Percentiles rank a stretch among this genome's conserved stretches.
Conservation (phyloP, 176 grass and related monocot genomes). For the Alloteropsis semialata region DNA sequence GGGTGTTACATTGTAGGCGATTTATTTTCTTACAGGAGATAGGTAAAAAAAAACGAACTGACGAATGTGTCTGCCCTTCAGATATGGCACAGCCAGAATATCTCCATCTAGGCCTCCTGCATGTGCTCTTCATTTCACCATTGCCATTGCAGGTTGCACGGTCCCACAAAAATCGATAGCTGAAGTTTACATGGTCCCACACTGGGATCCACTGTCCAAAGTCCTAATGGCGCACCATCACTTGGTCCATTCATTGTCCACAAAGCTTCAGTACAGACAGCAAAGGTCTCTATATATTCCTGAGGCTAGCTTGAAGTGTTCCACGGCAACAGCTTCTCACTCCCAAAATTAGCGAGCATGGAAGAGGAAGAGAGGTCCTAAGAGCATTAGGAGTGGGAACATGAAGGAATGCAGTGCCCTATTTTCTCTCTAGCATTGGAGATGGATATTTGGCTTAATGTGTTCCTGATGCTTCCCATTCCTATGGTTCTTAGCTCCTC, state of each 20-base stretch:
- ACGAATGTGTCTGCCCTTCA: neutral
- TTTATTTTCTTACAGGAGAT: neutral
- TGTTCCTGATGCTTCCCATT: constrained; percentile 37
- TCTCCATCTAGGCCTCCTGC: neutral
- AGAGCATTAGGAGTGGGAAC: constrained; percentile 19
- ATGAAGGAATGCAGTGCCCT: constrained; percentile 17
- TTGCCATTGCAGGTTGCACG: neutral
- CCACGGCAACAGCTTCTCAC: neutral
- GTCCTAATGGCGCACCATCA: neutral
- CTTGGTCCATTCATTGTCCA: neutral
- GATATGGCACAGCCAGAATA: neutral
- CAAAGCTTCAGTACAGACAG: neutral
- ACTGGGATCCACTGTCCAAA: neutral
- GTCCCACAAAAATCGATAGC: neutral
- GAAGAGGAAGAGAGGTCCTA: constrained; percentile 33
- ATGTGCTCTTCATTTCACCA: neutral
- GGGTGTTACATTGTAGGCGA: neutral
- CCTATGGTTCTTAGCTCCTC: constrained; percentile 6
- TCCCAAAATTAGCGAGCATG: neutral
- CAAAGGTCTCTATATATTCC: neutral
- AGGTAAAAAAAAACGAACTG: neutral
- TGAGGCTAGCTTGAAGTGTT: neutral
- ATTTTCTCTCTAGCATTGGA: neutral
- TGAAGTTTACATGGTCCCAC: neutral
- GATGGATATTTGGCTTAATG: neutral